Evolutionary conservation across 129 eudicot species (phyloP), one percentile per base, ranked within the genome.

Genomic region (Sambucus nigra): DNA sequence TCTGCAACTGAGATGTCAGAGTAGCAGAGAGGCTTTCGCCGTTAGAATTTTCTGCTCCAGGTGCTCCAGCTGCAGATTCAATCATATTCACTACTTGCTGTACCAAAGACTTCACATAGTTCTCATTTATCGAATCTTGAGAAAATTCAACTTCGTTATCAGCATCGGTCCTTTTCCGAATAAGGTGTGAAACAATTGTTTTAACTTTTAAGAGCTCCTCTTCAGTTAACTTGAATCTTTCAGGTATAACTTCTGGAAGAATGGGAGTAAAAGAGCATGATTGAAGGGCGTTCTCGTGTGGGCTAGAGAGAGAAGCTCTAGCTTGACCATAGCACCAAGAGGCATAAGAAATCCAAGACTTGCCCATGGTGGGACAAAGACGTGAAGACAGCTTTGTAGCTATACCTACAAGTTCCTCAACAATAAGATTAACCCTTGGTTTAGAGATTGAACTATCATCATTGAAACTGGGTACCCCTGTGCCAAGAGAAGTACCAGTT

Each of bases 261-360:
- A 77, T 47, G 20, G 91, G 69, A 64, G 92, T 82, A 66, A 82
- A 83, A 14, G 96, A 80, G 84, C 78, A 82, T 18, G 87, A 82
- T 39, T 61, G 73, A 52, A 86, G 80, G 61, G 69, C 73, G 2
- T 65, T 60, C 22, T 73, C 79, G 25, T 25, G 66, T 33, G 64
- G 66, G 21, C 79, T 63, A 23, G 65, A 61, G 7, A 81, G 57
- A 22, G 73, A 67, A 47, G 79, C 75, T 78, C 55, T 73, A 61
- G 96, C 96, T 80, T 86, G 95, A 61, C 44, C 45, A 73, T 69
- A 92, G 62, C 99, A 92, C 99, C 99, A 92, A 44, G 96, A 79
- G 39, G 94, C 99, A 80, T 86, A 92, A 42, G 79, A 64, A 54
- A 92, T 86, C 99, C 99, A 92, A 55, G 99, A 74, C 59, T 82